A percentile compares a stretch with the other conserved stretches of the same genome.
Conservation (phyloP, 2,329 filamentous ascomycete genomes). For the Beauveria scarabaeidicola region DNA sequence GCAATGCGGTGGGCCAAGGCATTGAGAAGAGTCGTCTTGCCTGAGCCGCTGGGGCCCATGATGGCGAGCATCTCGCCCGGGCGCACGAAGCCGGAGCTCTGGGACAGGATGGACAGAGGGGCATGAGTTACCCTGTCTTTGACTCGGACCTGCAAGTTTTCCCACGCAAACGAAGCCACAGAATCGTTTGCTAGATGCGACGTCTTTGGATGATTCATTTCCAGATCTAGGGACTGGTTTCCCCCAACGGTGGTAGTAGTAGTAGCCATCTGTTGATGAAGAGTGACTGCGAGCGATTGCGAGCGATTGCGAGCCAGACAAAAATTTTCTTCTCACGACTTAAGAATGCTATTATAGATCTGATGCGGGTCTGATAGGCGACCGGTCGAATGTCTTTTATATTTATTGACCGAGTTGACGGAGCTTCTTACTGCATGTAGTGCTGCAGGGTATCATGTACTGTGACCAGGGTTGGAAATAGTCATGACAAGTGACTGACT, state of each 20-base stretch:
- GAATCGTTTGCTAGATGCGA: slow-evolving; percentile 51
- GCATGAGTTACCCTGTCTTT: slow-evolving; percentile 46
- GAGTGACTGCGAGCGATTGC: background rate
- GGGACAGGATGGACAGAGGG: slow-evolving; percentile 14
- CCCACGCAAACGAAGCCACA: slow-evolving; percentile 58
- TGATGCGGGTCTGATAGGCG: background rate
- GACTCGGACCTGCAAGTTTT: slow-evolving; percentile 56
- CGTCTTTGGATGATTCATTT: slow-evolving; percentile 15
- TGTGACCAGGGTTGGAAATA: no score
- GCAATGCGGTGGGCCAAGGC: slow-evolving; percentile 57
- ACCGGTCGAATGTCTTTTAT: background rate
- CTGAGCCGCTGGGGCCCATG: slow-evolving; percentile 67
- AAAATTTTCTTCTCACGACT: background rate
- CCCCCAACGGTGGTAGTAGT: background rate
- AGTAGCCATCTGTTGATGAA: background rate
- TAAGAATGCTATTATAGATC: background rate
- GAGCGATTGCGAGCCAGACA: no score
- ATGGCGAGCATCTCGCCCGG: slow-evolving; percentile 65
- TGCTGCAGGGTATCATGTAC: background rate
- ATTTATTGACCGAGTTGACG: background rate
- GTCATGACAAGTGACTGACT: no score
- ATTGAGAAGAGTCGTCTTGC: slow-evolving; percentile 80
- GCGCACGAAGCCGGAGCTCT: slow-evolving; percentile 13
- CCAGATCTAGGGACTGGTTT: slow-evolving; percentile 1
- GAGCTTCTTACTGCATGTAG: background rate